Percentiles rank a stretch among this genome's conserved stretches.
Evolutionary conservation across 345 rosid genomes (phyloP).

Genomic region (Pseudoturritis turrita): DNA sequence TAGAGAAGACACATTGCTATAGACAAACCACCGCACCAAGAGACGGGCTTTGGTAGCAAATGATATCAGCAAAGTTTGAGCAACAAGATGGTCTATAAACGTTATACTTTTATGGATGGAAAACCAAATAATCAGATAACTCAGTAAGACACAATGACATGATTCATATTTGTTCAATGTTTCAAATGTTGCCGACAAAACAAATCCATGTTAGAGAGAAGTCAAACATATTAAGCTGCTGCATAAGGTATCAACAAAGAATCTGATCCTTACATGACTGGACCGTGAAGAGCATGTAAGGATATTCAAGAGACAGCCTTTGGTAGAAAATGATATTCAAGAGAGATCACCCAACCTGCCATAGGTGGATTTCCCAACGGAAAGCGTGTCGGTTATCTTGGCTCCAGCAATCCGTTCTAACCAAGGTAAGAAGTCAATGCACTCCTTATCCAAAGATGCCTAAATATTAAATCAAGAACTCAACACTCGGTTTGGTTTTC

Average conservation of each 20-base stretch:
- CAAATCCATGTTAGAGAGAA: neutral
- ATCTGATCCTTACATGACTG: neutral
- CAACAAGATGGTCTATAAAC: neutral
- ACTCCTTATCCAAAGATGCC: slow-evolving; percentile 35
- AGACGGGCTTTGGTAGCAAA: neutral
- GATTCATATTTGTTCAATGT: no score
- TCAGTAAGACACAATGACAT: no score
- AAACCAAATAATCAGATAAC: neutral
- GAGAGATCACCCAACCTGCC: slow-evolving; percentile 63
- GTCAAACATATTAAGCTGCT: neutral
- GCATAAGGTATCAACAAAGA: neutral
- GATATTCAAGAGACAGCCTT: no score
- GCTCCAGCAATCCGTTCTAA: slow-evolving; percentile 58
- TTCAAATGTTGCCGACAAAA: neutral
- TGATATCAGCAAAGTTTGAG: neutral
- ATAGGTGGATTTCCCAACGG: slow-evolving; percentile 61
- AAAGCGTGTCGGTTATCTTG: slow-evolving; percentile 50
- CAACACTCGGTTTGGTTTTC: neutral
- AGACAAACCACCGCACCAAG: neutral
- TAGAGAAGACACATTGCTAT: neutral
- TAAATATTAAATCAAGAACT: slow-evolving; percentile 22
- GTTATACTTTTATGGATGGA: neutral
- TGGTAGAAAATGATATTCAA: no score
- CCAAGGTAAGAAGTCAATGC: slow-evolving; percentile 75
- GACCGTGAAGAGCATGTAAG: neutral